Percentiles rank a stretch among this genome's conserved stretches.
phyloP scores from a whole-genome alignment of 2,329 filamentous ascomycete species.

The Phaeoacremonium minimum region DNA sequence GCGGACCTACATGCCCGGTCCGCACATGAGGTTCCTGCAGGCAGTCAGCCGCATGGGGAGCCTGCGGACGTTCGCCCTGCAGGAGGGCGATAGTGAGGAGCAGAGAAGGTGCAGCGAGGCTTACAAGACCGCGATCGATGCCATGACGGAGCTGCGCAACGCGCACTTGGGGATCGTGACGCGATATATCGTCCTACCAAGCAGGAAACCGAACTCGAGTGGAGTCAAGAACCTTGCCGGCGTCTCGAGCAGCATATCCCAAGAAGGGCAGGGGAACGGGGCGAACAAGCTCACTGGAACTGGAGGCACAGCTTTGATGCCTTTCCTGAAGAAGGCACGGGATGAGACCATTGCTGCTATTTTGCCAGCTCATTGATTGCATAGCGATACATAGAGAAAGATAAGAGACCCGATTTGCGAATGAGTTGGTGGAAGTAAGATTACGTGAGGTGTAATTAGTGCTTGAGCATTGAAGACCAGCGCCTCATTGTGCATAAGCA shows the following conservation, averaged over 20 bases:
- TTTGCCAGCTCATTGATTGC: too few species aligned
- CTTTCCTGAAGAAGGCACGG: conserved; percentile 83
- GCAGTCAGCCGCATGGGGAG: conserved; percentile 67
- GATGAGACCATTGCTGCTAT: too few species aligned
- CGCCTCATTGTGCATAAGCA: too few species aligned
- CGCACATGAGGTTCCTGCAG: conserved; percentile 74
- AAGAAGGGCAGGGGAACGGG: conserved; percentile 11
- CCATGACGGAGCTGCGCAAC: conserved; percentile 72
- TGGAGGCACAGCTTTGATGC: conserved; percentile 80
- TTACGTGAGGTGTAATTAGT: too few species aligned
- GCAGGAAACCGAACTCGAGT: conserved; percentile 36
- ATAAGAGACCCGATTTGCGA: too few species aligned
- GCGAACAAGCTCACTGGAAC: conserved; percentile 69
- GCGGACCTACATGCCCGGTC: conserved; percentile 84
- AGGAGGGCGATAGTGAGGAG: conserved; percentile 46
- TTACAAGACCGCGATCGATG: conserved; percentile 71
- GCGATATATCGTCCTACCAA: conserved; percentile 83
- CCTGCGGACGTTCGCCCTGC: conserved; percentile 64
- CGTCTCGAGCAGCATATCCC: conserved; percentile 7
- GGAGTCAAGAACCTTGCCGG: conserved; percentile 14
- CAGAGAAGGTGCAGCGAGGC: conserved; percentile 35
- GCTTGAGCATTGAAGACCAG: too few species aligned
- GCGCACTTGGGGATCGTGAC: conserved; percentile 89
- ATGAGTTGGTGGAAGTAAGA: too few species aligned
- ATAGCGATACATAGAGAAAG: too few species aligned